Base-by-base conservation (phyloP, 1,284 basidiomycete genomes). In the Athelia sp. region DNA sequence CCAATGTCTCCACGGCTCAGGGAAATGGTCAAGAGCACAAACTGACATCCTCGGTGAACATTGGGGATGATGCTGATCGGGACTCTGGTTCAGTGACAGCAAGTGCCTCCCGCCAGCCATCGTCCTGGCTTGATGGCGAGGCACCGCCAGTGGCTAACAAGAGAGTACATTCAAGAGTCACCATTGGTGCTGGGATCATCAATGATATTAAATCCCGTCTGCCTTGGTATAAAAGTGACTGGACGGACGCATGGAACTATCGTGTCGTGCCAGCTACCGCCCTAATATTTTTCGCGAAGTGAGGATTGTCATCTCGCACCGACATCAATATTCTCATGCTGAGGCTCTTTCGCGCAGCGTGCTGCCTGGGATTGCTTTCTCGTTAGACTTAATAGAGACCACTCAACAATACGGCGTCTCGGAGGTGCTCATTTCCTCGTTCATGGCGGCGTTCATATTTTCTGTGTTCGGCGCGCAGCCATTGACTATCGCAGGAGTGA, bases 371-470 rank as follows among this genome's bases (percentile, higher is more conserved):
- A 85, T 97, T 45, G 93, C 95, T 1, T 98, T 98, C 65, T 91
- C 93, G 17, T 69, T 98, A 43, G 93, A 98, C 62, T 76, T 98
- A 45, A 95, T 97, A 65, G 90, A 96, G 65, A 94, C 93, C 0
- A 93, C 92, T 1, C 78, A 84, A 22, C 81, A 90, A 57, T 98
- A 96, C 68, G 93, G 93, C 6, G 89, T 98, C 6, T 79, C 92
- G 14, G 96, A 98, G 65, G 90, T 95, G 8, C 69, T 88, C 0
- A 55, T 87, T 4, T 82, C 84, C 43, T 89, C 85, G 0, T 93
- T 93, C 63, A 87, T 97, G 80, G 90, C 93, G 0, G 89, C 93
- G 0, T 89, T 93, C 61, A 76, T 94, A n/a, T 96, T 97, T 58
- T 87, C 93, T 1, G 67, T 95, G 42, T 85, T 98, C 51, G 89